Evolutionary conservation across 139 green algal genomes (phyloP).

Genomic region (Tetraselmis chui): DNA sequence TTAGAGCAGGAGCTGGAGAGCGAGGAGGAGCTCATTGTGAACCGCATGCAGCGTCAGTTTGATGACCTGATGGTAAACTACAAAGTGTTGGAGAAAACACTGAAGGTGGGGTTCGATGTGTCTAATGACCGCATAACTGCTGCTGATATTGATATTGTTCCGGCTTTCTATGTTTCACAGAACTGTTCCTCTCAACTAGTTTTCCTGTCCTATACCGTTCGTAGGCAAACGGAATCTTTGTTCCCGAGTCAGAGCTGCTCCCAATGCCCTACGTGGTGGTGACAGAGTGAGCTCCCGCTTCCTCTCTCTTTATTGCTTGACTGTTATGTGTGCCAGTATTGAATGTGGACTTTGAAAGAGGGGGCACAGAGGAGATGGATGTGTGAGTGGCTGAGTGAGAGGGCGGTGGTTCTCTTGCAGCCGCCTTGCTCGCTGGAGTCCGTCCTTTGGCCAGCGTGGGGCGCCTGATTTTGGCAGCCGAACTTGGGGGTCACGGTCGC

Average conservation of each 20-base stretch:
- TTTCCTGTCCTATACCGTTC: neutral
- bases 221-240: neutral
- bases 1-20: conserved; percentile 27
- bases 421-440: neutral
- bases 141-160: too few relatives aligned
- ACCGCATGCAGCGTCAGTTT: conserved; percentile 65
- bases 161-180: neutral
- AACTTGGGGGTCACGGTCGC: neutral
- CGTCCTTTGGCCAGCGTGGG: neutral
- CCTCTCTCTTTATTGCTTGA: neutral
- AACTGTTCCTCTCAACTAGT: neutral
- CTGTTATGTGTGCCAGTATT: too few relatives aligned
- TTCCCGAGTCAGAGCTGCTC: neutral
- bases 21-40: conserved; percentile 64
- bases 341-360: too few relatives aligned
- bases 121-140: too few relatives aligned
- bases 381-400: neutral
- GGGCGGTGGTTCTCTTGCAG: neutral
- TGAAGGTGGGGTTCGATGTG: conserved; percentile 22
- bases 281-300: neutral
- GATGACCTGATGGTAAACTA: conserved; percentile 45
- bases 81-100: conserved; percentile 33
- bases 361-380: too few relatives aligned
- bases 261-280: neutral
- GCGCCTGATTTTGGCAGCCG: neutral